Evolutionary conservation across 805 yeast species (phyloP).

Genomic region (Saccharomycopsis javanensis): DNA sequence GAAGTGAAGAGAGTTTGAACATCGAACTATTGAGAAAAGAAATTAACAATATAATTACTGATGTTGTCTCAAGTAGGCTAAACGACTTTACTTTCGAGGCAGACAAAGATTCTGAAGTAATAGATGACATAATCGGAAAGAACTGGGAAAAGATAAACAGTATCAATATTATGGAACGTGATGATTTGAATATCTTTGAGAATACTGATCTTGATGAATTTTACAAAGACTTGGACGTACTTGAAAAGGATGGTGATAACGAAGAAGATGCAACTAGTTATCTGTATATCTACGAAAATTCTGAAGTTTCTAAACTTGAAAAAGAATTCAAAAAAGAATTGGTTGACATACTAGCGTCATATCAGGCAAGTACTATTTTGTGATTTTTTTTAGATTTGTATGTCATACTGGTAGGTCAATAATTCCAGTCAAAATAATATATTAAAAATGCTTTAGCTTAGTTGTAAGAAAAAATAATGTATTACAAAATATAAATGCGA

Average conservation of each 20-base stretch:
- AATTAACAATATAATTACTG: conserved; percentile 31
- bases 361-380: background rate
- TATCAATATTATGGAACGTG: conserved; percentile 32
- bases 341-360: background rate
- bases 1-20: conserved; percentile 22
- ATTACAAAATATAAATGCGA: background rate
- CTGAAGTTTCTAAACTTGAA: conserved; percentile 1
- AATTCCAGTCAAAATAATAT: no score
- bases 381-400: background rate
- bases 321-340: conserved; percentile 1
- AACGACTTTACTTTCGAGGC: background rate
- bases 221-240: conserved; percentile 3
- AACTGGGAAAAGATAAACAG: conserved; percentile 38
- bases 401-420: no score
- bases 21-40: conserved; percentile 28
- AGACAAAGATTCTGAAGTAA: background rate
- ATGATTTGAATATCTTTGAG: conserved; percentile 28
- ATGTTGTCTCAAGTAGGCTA: conserved; percentile 18
- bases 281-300: background rate
- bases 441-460: no score
- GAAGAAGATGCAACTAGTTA: background rate
- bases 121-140: conserved; percentile 27
- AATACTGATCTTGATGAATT: conserved; percentile 9
- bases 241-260: conserved; percentile 5
- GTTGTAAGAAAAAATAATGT: no score